Evolutionary conservation across 2,329 filamentous ascomycete species (phyloP).

Genomic region (Malbranchea zuffiana): DNA sequence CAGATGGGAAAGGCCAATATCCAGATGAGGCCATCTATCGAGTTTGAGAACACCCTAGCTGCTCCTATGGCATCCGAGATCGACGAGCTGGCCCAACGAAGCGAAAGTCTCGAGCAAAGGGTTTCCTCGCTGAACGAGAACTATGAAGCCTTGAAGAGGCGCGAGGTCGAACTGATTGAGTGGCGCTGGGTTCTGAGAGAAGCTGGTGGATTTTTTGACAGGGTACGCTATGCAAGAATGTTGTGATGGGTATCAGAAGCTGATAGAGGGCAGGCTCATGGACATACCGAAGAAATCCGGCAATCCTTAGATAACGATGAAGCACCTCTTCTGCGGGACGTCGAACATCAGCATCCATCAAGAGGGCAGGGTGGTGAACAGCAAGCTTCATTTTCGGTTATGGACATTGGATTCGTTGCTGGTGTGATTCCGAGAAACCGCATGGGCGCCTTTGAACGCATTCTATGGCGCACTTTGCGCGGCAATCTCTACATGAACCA

Average conservation of each 20-base stretch:
- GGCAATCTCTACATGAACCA: conserved; percentile 99
- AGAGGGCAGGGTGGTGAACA: conserved; percentile 51
- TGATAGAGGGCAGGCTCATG: conserved; percentile 53
- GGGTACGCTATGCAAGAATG: conserved; percentile 33
- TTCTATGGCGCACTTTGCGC: conserved; percentile 91
- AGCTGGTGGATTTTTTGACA: conserved; percentile 93
- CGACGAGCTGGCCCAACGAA: conserved; percentile 85
- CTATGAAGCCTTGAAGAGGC: conserved; percentile 96
- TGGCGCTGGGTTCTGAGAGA: conserved; percentile 97
- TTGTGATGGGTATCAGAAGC: background rate
- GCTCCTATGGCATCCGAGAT: conserved; percentile 89
- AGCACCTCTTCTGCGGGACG: conserved; percentile 81
- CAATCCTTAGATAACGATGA: conserved; percentile 79
- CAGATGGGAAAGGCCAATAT: conserved; percentile 94
- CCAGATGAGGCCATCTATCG: conserved; percentile 75
- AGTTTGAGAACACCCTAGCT: conserved; percentile 77
- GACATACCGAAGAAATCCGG: conserved; percentile 91
- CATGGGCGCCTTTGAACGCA: conserved; percentile 90
- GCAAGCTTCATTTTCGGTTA: conserved; percentile 85
- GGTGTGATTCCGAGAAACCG: conserved; percentile 90
- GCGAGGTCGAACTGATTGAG: conserved; percentile 91
- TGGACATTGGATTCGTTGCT: conserved; percentile 98
- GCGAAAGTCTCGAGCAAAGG: conserved; percentile 83
- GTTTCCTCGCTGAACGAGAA: conserved; percentile 90
- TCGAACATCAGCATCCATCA: conserved; percentile 63